These are phyloP conservation scores for Peniophora sp. DNA, from an alignment of 1,284 basidiomycete genomes.

Conservation along the genomic window DNA sequence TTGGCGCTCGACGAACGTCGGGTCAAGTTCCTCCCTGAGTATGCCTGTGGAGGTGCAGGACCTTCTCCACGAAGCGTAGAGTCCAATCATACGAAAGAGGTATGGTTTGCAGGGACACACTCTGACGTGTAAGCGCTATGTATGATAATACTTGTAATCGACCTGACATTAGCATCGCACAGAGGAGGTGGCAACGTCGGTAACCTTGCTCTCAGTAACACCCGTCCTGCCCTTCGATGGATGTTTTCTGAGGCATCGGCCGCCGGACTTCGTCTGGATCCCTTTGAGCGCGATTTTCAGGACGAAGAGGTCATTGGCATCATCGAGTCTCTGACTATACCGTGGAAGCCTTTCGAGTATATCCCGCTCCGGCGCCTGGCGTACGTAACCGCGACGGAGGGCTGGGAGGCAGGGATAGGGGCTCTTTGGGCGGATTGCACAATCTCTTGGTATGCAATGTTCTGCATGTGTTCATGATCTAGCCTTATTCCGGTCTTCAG, in stretches of 20 bases:
- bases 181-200: constrained; percentile 1
- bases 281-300: not conserved
- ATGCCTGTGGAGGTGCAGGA: constrained; percentile 3
- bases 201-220: not conserved
- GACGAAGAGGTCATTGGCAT: not conserved
- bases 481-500: too few species aligned
- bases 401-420: too few species aligned
- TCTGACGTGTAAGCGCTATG: constrained; percentile 6
- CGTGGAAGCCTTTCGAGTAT: too few species aligned
- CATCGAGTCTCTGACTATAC: constrained; percentile 14
- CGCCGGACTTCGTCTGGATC: not conserved
- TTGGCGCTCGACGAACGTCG: constrained; percentile 19
- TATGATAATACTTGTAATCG: not conserved
- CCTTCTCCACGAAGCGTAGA: not conserved
- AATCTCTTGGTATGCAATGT: too few species aligned
- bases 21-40: constrained; percentile 18
- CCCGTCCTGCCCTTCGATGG: not conserved
- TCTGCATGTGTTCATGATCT: too few species aligned
- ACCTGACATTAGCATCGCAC: not conserved
- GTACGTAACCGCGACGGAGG: too few species aligned
- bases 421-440: too few species aligned
- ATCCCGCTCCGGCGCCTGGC: too few species aligned
- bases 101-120: constrained; percentile 11
- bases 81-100: constrained; percentile 7
- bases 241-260: constrained; percentile 2